A percentile compares a stretch with the other conserved stretches of the same genome.
Conservation (phyloP, 768 basidiomycete genomes). For the Pleurotus pulmonarius region DNA sequence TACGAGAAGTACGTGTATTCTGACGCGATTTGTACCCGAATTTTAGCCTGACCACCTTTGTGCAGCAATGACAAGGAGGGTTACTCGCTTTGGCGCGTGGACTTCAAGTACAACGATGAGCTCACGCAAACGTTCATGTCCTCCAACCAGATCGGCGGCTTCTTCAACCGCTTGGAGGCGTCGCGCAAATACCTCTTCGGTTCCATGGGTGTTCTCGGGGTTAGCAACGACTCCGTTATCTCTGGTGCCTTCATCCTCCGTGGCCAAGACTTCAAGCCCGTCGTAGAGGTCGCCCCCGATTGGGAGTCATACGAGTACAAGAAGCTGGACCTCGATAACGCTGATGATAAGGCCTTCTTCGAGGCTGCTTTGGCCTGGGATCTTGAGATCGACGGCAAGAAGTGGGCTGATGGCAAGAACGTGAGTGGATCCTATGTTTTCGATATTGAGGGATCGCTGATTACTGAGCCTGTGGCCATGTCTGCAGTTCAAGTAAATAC, state of each 20-base stretch:
- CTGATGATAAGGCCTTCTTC: conserved; percentile 84
- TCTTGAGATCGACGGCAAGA: conserved; percentile 81
- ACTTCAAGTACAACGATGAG: conserved; percentile 97
- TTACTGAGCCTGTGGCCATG: neutral
- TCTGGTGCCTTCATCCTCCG: conserved; percentile 80
- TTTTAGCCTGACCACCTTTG: neutral
- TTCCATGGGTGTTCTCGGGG: conserved; percentile 87
- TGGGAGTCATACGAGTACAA: conserved; percentile 86
- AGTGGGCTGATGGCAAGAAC: conserved; percentile 89
- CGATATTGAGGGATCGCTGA: neutral
- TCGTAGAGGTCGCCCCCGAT: conserved; percentile 82
- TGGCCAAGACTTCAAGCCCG: conserved; percentile 68
- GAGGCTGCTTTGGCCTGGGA: conserved; percentile 95
- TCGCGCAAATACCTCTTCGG: conserved; percentile 97
- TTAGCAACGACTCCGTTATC: conserved; percentile 73
- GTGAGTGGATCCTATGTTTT: conserved; percentile 40
- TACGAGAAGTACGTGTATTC: conserved; percentile 76
- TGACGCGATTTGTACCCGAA: neutral
- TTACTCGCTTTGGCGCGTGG: conserved; percentile 87
- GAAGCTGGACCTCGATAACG: conserved; percentile 70
- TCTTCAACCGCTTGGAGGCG: conserved; percentile 97
- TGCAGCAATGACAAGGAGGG: conserved; percentile 82
- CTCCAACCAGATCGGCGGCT: conserved; percentile 87
- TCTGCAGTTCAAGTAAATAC: neutral
- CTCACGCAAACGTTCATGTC: conserved; percentile 94